These are phyloP conservation scores for Veloboletus limbatus DNA, from an alignment of 1,284 basidiomycete species.

Conservation along the genomic window DNA sequence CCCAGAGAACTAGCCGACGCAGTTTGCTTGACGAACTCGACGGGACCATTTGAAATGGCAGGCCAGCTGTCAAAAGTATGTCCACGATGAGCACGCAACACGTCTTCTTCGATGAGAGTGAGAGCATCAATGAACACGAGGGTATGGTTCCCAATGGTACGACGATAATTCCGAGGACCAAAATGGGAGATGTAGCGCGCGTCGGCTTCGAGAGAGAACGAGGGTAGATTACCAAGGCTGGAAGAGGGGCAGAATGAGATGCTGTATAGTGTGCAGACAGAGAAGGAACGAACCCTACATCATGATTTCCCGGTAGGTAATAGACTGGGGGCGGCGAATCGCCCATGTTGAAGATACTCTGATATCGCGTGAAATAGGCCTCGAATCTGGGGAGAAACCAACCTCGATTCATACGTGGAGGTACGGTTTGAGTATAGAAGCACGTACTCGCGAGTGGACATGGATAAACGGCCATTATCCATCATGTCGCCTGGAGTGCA, in stretches of 20 bases:
- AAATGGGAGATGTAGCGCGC: slow-evolving; percentile 54
- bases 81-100: slow-evolving; percentile 56
- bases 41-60: slow-evolving; percentile 56
- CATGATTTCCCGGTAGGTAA: slow-evolving; percentile 85
- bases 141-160: slow-evolving; percentile 62
- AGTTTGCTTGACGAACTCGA: slow-evolving; percentile 70
- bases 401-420: slow-evolving; percentile 9
- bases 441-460: slow-evolving; percentile 64
- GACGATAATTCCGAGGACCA: slow-evolving; percentile 51
- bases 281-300: slow-evolving; percentile 58
- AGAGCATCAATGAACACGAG: slow-evolving; percentile 71
- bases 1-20: slow-evolving; percentile 37
- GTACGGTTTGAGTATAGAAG: neutral
- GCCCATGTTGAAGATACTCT: slow-evolving; percentile 54
- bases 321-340: slow-evolving; percentile 44
- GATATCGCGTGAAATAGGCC: slow-evolving; percentile 58
- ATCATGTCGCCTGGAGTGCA: slow-evolving; percentile 61
- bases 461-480: slow-evolving; percentile 64
- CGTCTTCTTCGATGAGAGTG: slow-evolving; percentile 74
- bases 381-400: slow-evolving; percentile 50
- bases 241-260: slow-evolving; percentile 10
- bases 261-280: neutral
- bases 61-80: slow-evolving; percentile 58
- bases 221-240: slow-evolving; percentile 49
- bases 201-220: slow-evolving; percentile 52